Conservation (phyloP, 1,284 basidiomycete genomes). For the Pisolithus thermaeus region DNA sequence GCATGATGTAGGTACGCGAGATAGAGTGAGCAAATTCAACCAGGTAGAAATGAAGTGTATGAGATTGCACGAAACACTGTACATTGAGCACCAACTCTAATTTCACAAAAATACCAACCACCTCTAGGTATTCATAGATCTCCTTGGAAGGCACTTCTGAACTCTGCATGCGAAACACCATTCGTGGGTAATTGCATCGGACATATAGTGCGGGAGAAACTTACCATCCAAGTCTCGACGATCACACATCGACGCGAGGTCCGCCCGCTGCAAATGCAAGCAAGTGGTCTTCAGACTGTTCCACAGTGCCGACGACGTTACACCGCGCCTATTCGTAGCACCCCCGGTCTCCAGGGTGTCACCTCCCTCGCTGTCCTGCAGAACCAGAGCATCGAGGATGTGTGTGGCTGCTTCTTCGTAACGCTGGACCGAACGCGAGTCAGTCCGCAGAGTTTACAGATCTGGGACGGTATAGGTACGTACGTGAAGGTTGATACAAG, state of each 20-base stretch:
- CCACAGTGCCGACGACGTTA: constrained; percentile 78
- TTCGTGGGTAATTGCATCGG: not conserved
- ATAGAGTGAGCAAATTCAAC: not conserved
- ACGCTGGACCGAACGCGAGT: constrained; percentile 37
- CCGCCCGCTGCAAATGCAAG: constrained; percentile 67
- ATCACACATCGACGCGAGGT: constrained; percentile 71
- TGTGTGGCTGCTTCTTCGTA: constrained; percentile 82
- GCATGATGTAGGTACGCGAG: not conserved
- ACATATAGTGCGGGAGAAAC: constrained; percentile 2
- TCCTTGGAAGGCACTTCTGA: constrained; percentile 3
- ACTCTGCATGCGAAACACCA: not conserved
- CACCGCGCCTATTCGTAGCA: constrained; percentile 53
- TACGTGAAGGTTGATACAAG: constrained; percentile 81
- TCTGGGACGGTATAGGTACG: constrained; percentile 20
- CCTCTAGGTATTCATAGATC: not conserved
- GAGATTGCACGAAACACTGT: not conserved
- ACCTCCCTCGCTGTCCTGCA: constrained; percentile 75
- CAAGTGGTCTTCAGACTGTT: constrained; percentile 78
- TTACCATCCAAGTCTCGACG: constrained; percentile 66
- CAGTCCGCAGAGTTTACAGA: not conserved
- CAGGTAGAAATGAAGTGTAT: not conserved
- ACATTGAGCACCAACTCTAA: not conserved
- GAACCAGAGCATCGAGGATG: constrained; percentile 77
- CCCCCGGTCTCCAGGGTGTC: constrained; percentile 37
- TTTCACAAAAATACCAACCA: not conserved